Percentiles rank a stretch among this genome's conserved stretches.
Evolutionary conservation across 108 stramenopile genomes (phyloP).

Genomic region (Mayamaea pseudoterrestris): DNA sequence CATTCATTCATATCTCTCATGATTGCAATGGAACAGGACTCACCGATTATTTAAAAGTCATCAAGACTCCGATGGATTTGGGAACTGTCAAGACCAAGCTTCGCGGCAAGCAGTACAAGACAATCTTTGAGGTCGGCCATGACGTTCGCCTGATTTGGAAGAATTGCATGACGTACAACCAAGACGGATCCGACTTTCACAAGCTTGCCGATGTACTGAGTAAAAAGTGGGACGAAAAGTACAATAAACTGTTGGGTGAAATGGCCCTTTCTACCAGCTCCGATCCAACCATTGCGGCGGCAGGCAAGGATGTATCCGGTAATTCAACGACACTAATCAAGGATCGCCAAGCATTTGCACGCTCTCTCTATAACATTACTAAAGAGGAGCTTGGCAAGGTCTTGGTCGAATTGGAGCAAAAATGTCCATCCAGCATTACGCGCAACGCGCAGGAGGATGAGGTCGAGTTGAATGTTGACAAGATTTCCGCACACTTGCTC

Average conservation of each 20-base stretch:
- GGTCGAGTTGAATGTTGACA: conserved; percentile 91
- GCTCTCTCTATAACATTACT: conserved; percentile 68
- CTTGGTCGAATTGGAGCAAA: conserved; percentile 79
- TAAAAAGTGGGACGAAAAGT: conserved; percentile 9
- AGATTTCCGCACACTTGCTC: conserved; percentile 64
- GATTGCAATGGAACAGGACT: conserved; percentile 90
- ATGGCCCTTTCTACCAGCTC: neutral
- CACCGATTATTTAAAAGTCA: conserved; percentile 88
- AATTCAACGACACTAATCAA: too few species aligned
- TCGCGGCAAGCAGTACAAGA: conserved; percentile 65
- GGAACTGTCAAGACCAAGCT: conserved; percentile 85
- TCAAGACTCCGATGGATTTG: conserved; percentile 93
- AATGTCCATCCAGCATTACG: conserved; percentile 75
- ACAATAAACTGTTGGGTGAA: neutral
- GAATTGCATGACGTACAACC: conserved; percentile 95
- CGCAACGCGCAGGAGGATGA: conserved; percentile 83
- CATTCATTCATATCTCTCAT: neutral
- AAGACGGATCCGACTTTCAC: conserved; percentile 84
- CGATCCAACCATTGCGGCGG: neutral
- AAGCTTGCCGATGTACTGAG: conserved; percentile 57
- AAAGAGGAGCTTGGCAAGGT: conserved; percentile 86
- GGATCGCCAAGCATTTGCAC: conserved; percentile 77
- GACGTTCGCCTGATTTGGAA: conserved; percentile 93
- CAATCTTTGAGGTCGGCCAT: conserved; percentile 60
- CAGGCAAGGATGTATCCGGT: conserved; percentile 1